phyloP scores from a whole-genome alignment of 2,329 filamentous ascomycete species.

The Berkeleyomyces basicola region DNA sequence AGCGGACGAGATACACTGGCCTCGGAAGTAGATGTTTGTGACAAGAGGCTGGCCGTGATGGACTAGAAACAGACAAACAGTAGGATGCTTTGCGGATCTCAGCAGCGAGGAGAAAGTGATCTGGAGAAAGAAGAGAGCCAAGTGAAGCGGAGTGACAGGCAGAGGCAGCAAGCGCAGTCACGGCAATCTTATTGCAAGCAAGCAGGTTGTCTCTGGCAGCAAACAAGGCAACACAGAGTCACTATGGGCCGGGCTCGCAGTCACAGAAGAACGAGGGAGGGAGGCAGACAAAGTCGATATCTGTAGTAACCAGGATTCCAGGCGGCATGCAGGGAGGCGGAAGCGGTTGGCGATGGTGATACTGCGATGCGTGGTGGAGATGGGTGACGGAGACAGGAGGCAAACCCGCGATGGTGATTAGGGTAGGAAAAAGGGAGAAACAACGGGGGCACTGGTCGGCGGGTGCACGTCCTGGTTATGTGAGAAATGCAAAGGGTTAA shows the following conservation, averaged over 20 bases:
- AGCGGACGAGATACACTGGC: constrained; percentile 5
- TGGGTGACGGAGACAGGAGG: neutral
- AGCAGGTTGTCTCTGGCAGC: neutral
- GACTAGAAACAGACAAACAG: neutral
- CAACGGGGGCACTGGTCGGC: neutral
- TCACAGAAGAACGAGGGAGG: neutral
- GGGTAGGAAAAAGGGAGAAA: constrained; percentile 5
- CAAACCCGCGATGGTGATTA: neutral
- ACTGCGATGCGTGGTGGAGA: neutral
- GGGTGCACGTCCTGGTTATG: constrained; percentile 7
- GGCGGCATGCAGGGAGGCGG: neutral
- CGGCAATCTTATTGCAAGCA: neutral
- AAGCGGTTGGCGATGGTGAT: neutral
- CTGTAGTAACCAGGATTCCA: constrained; percentile 8
- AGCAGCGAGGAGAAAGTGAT: neutral
- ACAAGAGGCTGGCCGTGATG: neutral
- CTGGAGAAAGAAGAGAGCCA: neutral
- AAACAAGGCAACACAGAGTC: neutral
- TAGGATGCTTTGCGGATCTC: neutral
- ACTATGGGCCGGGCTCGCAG: neutral
- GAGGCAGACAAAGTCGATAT: constrained; percentile 4
- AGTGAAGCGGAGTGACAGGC: neutral
- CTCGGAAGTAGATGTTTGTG: neutral
- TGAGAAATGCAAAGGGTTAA: constrained; percentile 11
- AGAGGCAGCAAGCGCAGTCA: neutral